phyloP scores from a whole-genome alignment of 495 filamentous ascomycete species.

The Xylaria nigripes region DNA sequence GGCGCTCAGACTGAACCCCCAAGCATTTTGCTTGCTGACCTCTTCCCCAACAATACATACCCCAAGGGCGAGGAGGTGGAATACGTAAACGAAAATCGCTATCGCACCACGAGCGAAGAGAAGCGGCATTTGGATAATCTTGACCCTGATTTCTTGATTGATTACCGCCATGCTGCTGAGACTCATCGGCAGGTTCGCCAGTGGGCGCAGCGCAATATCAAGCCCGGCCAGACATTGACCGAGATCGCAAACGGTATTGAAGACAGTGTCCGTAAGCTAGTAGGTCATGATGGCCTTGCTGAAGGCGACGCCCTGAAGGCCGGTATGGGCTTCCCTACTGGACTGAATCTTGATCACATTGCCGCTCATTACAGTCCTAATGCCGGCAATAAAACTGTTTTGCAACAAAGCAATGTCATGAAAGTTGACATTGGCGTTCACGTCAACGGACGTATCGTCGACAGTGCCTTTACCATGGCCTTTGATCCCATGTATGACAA shows the following conservation, averaged over 20 bases:
- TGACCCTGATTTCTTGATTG: constrained; percentile 73
- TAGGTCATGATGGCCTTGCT: constrained; percentile 68
- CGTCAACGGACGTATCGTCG: constrained; percentile 83
- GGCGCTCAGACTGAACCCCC: constrained; percentile 72
- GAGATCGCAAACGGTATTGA: constrained; percentile 84
- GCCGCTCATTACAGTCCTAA: constrained; percentile 89
- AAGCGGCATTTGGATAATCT: constrained; percentile 77
- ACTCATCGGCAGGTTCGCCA: constrained; percentile 81
- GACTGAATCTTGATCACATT: constrained; percentile 78
- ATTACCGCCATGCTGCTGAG: constrained; percentile 84
- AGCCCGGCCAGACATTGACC: constrained; percentile 71
- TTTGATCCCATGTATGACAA: constrained; percentile 83
- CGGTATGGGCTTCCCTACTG: constrained; percentile 85
- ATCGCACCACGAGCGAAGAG: constrained; percentile 79
- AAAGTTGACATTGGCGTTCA: constrained; percentile 92
- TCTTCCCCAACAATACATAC: constrained; percentile 68
- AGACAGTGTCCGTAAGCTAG: constrained; percentile 69
- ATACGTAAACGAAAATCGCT: constrained; percentile 64
- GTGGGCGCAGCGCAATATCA: constrained; percentile 70
- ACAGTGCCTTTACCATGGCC: constrained; percentile 86
- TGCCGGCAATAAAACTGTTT: constrained; percentile 76
- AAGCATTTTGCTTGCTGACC: constrained; percentile 61
- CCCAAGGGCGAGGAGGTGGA: constrained; percentile 77
- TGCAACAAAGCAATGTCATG: constrained; percentile 80
- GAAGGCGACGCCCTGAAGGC: constrained; percentile 71